phyloP scores from a whole-genome alignment of 1,139 yeast species.

The Saccharomyces hybrid region DNA sequence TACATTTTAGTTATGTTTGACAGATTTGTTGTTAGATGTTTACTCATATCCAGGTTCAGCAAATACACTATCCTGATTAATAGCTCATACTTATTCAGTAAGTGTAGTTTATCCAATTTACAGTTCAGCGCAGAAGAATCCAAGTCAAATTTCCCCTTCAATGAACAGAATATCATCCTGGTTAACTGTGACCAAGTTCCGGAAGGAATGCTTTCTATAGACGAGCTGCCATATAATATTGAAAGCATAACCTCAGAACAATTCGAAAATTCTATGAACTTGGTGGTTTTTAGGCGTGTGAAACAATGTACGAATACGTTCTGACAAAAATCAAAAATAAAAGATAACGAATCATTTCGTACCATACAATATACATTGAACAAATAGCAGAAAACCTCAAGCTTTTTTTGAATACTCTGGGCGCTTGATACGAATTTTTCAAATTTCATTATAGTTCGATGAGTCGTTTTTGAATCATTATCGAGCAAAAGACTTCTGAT shows the following conservation, averaged over 20 bases:
- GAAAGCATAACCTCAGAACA: constrained; percentile 22
- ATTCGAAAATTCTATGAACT: constrained; percentile 6
- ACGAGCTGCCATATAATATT: constrained; percentile 17
- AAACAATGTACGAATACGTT: constrained; percentile 10
- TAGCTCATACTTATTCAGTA: constrained; percentile 23
- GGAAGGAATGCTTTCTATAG: constrained; percentile 6
- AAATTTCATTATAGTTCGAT: constrained; percentile 18
- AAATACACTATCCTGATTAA: constrained; percentile 31
- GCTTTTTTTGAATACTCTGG: constrained; percentile 4
- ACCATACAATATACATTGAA: constrained; percentile 19
- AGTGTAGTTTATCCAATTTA: constrained; percentile 17
- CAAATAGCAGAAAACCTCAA: constrained; percentile 13
- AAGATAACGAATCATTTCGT: constrained; percentile 9
- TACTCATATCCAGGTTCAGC: constrained; percentile 30
- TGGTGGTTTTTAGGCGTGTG: constrained; percentile 6
- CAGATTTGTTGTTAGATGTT: constrained; percentile 26
- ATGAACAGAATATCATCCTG: constrained; percentile 17
- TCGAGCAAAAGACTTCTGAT: constrained; percentile 7
- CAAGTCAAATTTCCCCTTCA: constrained; percentile 19
- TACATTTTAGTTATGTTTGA: constrained; percentile 26
- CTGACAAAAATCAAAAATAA: constrained; percentile 15
- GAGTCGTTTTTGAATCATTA: constrained; percentile 4
- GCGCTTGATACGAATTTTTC: constrained; percentile 19
- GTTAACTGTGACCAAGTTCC: constrained; percentile 17
- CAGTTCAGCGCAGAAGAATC: constrained; percentile 14